Conservation (phyloP, 805 yeast species). For the Candida sanyiensis region DNA sequence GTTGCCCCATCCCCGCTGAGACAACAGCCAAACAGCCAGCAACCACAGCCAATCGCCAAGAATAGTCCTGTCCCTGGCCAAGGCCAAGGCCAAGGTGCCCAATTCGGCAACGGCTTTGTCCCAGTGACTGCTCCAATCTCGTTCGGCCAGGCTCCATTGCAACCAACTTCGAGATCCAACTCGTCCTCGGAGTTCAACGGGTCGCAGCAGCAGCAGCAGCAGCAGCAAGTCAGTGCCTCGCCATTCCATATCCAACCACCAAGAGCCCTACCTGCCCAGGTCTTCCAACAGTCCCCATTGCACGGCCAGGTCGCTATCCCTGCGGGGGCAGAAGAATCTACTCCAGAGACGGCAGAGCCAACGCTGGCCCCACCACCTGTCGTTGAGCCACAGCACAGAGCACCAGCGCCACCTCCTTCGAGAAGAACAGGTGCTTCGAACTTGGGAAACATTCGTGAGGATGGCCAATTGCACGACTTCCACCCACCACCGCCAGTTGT, state of each 20-base stretch:
- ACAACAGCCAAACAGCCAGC: too few relatives aligned
- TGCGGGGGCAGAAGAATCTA: too few relatives aligned
- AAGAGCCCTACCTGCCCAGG: slow-evolving; percentile 18
- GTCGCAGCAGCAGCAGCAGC: too few relatives aligned
- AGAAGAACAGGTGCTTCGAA: slow-evolving; percentile 31
- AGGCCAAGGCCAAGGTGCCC: slow-evolving; percentile 5
- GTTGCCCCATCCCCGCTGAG: slow-evolving; percentile 7
- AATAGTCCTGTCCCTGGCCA: slow-evolving; percentile 5
- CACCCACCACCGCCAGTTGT: slow-evolving; percentile 9
- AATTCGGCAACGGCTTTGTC: slow-evolving; percentile 1
- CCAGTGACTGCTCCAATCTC: slow-evolving; percentile 20
- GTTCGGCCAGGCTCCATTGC: slow-evolving; percentile 31
- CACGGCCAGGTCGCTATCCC: too few relatives aligned
- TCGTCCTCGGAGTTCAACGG: slow-evolving; percentile 13
- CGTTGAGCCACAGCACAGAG: slow-evolving; percentile 26
- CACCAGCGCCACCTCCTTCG: slow-evolving; percentile 57
- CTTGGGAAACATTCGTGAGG: slow-evolving; percentile 28
- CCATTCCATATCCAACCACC: slow-evolving; percentile 11
- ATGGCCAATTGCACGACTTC: slow-evolving; percentile 17
- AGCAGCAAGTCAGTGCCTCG: too few relatives aligned
- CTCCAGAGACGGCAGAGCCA: not conserved
- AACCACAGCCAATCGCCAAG: slow-evolving; percentile 15
- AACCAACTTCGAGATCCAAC: slow-evolving; percentile 28
- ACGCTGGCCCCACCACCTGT: slow-evolving; percentile 1
- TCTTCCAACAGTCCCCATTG: slow-evolving; percentile 7